Evolutionary conservation across 1,139 yeast genomes (phyloP), one percentile per base, ranked within the genome.

Genomic region (Geotrichum restrictum): DNA sequence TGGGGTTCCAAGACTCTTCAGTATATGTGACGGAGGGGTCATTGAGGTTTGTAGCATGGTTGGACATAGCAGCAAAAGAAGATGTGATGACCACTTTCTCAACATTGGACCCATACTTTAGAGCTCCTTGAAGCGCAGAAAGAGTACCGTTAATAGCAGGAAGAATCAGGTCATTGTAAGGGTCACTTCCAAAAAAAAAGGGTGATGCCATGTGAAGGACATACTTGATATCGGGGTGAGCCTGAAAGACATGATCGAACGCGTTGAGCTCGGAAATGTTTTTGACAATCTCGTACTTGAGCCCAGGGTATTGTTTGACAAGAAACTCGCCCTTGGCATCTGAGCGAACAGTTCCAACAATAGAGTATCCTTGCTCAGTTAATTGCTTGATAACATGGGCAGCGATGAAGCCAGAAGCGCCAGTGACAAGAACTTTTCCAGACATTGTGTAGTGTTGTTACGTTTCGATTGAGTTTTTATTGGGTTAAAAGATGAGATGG

Each of bases 321-420:
- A 75, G 70, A 50, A 67, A 69, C 33, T 75, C 76, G n/a, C 81
- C 83, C 62, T 79, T 78, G 0, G 63, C 69, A 43, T 70, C 69
- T 1, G 79, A 69, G 63, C 88, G 72, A 1, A 79, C 86, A 1
- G 83, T 74, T 8, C 85, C 86, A 19, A 82, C 70, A 7, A 83
- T 86, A 1, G 64, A 64, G 63, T 77, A 79, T 14, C 75, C 78
- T 46, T 64, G 61, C 44, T 56, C 54, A 37, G 69, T 57, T 38
- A 69, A 63, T 18, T 60, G 67, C 33, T 64, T 62, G 16, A 71
- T 65, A 43, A 77, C 67, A 58, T 78, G 79, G 52, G 72, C 75
- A 36, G 82, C 81, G 57, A 79, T 72, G 60, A 69, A 79, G 8
- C 82, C 82, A 18, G 77, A 68, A 22, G 80, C 80, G 33, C 82